A percentile compares a stretch with the other conserved stretches of the same genome.
Conservation (phyloP, 352 stramenopile genomes). For the Pythium graminicola region DNA sequence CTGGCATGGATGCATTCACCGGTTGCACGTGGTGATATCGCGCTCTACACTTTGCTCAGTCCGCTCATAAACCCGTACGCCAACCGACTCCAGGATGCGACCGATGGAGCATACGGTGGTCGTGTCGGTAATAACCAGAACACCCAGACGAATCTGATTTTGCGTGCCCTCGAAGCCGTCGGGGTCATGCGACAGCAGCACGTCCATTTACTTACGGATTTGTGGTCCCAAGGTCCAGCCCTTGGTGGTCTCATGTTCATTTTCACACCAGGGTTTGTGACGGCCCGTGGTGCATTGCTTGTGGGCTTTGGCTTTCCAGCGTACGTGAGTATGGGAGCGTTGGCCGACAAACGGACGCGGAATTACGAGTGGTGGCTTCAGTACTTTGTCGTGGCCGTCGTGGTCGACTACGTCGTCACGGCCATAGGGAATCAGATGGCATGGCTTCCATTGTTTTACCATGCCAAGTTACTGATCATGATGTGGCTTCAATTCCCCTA, state of each 20-base stretch:
- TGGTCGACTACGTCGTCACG: conserved; percentile 62
- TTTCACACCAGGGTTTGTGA: conserved; percentile 81
- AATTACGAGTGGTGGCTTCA: conserved; percentile 86
- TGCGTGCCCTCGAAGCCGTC: conserved; percentile 59
- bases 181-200: conserved; percentile 59
- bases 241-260: conserved; percentile 76
- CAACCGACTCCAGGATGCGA: conserved; percentile 32
- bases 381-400: conserved; percentile 73
- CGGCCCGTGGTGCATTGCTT: conserved; percentile 57
- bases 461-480: conserved; percentile 75
- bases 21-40: conserved; percentile 60
- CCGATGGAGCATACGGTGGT: conserved; percentile 9
- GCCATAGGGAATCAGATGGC: conserved; percentile 43
- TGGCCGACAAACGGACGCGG: conserved; percentile 65
- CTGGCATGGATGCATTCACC: conserved; percentile 79
- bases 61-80: conserved; percentile 47
- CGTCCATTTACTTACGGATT: conserved; percentile 61
- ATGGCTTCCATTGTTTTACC: conserved; percentile 85
- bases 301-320: conserved; percentile 81
- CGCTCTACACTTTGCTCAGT: conserved; percentile 61
- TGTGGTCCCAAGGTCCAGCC: conserved; percentile 74
- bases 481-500: conserved; percentile 90
- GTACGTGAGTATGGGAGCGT: conserved; percentile 70
- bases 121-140: conserved; percentile 6
- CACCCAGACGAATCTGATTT: conserved; percentile 54